Percentiles rank a stretch among this genome's conserved stretches.
These are phyloP conservation scores for Coniochaeta hoffmannii DNA, from an alignment of 2,329 filamentous ascomycete species.

Conservation along the genomic window DNA sequence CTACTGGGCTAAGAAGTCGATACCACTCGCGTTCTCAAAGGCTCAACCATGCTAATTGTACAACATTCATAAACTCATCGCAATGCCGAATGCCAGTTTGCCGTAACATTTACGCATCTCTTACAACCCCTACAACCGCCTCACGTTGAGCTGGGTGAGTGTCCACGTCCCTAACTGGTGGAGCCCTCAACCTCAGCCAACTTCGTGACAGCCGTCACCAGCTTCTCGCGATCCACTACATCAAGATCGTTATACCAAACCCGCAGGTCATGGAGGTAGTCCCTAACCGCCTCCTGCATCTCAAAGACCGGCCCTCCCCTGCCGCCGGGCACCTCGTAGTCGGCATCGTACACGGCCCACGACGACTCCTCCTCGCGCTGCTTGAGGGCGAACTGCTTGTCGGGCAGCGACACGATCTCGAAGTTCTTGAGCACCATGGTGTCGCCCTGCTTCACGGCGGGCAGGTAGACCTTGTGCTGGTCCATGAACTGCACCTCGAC, in stretches of 20 bases:
- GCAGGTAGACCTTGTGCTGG: conserved; percentile 49
- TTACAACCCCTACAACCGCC: no score
- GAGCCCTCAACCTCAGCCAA: not conserved
- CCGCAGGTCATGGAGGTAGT: conserved; percentile 24
- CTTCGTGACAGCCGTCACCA: not conserved
- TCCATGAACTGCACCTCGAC: conserved; percentile 51
- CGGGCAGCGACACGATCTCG: conserved; percentile 43
- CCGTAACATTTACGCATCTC: no score
- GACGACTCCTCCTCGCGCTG: conserved; percentile 41
- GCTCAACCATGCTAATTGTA: no score
- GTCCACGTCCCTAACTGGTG: not conserved
- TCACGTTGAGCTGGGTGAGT: not conserved
- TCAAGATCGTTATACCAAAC: not conserved
- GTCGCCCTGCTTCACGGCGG: conserved; percentile 46
- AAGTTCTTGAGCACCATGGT: conserved; percentile 51
- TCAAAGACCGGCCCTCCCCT: conserved; percentile 47
- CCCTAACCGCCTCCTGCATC: conserved; percentile 41
- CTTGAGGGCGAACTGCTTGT: conserved; percentile 46
- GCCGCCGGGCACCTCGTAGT: conserved; percentile 37
- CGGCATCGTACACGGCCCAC: conserved; percentile 54
- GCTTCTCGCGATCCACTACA: not conserved
- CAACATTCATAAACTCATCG: no score
- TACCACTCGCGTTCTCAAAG: no score
- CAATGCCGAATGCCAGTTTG: no score
- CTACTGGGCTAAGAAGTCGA: no score